Conservation (phyloP, 768 basidiomycete genomes). For the Boletus pseudo-olivaceus region DNA sequence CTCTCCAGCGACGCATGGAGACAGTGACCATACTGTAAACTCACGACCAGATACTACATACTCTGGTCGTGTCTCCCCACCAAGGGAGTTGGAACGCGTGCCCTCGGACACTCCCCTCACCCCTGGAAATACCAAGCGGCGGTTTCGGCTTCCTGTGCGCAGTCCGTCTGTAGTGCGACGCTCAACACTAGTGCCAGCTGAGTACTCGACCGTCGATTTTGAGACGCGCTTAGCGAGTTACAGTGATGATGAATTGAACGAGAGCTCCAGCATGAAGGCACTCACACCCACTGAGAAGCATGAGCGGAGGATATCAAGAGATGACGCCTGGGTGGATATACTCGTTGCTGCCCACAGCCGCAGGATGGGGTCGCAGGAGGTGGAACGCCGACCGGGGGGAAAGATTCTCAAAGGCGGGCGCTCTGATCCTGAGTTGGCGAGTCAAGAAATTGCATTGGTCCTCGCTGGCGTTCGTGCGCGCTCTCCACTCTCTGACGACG, state of each 20-base stretch:
- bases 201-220: slow-evolving; percentile 80
- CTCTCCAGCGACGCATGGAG: slow-evolving; percentile 23
- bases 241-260: slow-evolving; percentile 43
- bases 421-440: slow-evolving; percentile 67
- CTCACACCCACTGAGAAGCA: slow-evolving; percentile 40
- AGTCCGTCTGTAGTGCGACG: slow-evolving; percentile 51
- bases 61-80: slow-evolving; percentile 13
- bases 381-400: slow-evolving; percentile 31
- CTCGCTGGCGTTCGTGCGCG: slow-evolving; percentile 52
- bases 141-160: slow-evolving; percentile 60
- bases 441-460: slow-evolving; percentile 69
- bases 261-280: slow-evolving; percentile 38
- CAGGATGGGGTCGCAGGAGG: slow-evolving; percentile 56
- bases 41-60: slow-evolving; percentile 24
- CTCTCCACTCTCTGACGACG: slow-evolving; percentile 40
- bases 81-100: slow-evolving; percentile 25
- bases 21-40: slow-evolving; percentile 29
- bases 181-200: slow-evolving; percentile 57
- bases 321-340: slow-evolving; percentile 89
- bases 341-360: slow-evolving; percentile 58
- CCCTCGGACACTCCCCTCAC: slow-evolving; percentile 29
- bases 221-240: slow-evolving; percentile 74
- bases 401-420: slow-evolving; percentile 34
- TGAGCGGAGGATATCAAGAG: slow-evolving; percentile 44
- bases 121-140: slow-evolving; percentile 35